Conservation (phyloP, 108 stramenopile species). For the Fragilaria radians region DNA sequence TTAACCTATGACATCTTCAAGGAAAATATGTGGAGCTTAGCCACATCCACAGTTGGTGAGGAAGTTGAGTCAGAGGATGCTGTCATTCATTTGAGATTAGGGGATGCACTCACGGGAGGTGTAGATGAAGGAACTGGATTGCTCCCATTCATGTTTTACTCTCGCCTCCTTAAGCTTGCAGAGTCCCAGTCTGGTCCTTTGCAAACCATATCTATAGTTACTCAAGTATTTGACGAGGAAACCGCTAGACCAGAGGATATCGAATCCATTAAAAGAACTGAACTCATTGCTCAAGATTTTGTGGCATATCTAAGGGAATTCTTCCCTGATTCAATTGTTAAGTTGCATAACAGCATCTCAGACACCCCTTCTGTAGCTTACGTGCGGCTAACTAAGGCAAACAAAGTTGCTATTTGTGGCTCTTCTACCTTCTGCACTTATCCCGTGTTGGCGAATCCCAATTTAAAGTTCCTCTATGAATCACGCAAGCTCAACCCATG, state of each 20-base stretch:
- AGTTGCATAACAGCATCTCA: background rate
- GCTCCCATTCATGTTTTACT: background rate
- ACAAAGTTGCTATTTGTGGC: constrained; percentile 7
- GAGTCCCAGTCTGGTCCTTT: background rate
- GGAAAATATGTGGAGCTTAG: background rate
- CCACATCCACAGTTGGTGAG: background rate
- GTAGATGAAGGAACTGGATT: background rate
- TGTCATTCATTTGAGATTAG: constrained; percentile 5
- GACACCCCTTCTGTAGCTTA: constrained; percentile 1
- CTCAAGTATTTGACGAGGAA: background rate
- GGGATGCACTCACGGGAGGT: background rate
- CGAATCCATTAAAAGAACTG: background rate
- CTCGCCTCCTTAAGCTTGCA: background rate
- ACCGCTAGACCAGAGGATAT: background rate
- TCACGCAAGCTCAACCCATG: background rate
- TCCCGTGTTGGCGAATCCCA: background rate
- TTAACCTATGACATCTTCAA: background rate
- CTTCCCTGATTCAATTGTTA: background rate
- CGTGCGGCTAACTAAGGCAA: constrained; percentile 3
- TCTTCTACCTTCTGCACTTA: constrained; percentile 6
- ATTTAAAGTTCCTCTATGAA: background rate
- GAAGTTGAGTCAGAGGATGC: constrained; percentile 2
- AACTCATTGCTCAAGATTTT: constrained; percentile 1
- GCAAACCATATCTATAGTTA: constrained; percentile 3
- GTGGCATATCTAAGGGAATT: background rate